A percentile compares a stretch with the other conserved stretches of the same genome.
Conservation (phyloP, 257 asterid genomes). For the Solanum rostratum region DNA sequence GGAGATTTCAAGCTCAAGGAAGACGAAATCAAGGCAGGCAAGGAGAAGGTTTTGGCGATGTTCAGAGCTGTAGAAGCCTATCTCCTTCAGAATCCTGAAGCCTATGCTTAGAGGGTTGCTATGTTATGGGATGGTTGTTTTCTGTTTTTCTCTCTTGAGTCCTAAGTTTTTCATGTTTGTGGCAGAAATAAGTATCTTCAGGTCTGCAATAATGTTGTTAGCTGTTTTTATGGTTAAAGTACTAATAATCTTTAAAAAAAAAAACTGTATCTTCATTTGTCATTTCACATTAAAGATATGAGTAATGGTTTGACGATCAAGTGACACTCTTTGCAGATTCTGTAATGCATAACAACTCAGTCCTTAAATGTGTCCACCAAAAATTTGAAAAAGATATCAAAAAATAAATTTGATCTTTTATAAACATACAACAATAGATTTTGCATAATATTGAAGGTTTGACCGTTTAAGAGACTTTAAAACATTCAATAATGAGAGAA, state of each 20-base stretch:
- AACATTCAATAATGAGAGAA: too few species aligned
- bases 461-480: too few species aligned
- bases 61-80: slow-evolving; percentile 16
- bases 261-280: not conserved
- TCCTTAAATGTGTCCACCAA: too few species aligned
- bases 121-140: not conserved
- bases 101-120: slow-evolving; percentile 4
- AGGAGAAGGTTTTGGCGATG: slow-evolving; percentile 12
- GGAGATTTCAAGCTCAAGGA: slow-evolving; percentile 18
- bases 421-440: too few species aligned
- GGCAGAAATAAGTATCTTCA: not conserved
- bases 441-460: too few species aligned
- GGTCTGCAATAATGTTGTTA: not conserved
- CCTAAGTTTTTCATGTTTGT: not conserved
- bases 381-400: too few species aligned
- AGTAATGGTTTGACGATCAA: not conserved
- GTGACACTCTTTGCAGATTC: not conserved
- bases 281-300: not conserved
- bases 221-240: not conserved
- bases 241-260: not conserved
- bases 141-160: not conserved
- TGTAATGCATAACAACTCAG: not conserved
- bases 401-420: too few species aligned
- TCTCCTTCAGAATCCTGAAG: slow-evolving; percentile 14
- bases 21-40: slow-evolving; percentile 1